phyloP scores from a whole-genome alignment of 2,329 filamentous ascomycete species.

The Sclerotinia subarctica region DNA sequence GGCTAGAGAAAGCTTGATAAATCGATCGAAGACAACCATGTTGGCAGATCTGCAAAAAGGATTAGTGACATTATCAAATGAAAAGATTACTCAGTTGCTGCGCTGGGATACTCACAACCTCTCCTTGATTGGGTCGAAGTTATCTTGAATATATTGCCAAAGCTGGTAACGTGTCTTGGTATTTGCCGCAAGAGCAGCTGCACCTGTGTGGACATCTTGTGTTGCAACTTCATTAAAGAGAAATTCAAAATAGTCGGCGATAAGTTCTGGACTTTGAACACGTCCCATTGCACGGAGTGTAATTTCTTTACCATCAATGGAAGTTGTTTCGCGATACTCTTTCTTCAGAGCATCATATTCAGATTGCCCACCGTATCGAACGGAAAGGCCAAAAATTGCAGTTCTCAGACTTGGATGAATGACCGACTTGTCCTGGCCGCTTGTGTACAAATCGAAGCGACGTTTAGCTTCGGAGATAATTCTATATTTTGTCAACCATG shows the following conservation, averaged over 20 bases:
- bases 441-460: slow-evolving; percentile 77
- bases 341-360: slow-evolving; percentile 76
- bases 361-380: slow-evolving; percentile 67
- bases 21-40: slow-evolving; percentile 84
- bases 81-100: background rate
- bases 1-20: slow-evolving; percentile 72
- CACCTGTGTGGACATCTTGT: slow-evolving; percentile 84
- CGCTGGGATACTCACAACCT: slow-evolving; percentile 50
- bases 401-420: slow-evolving; percentile 80
- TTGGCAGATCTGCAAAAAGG: slow-evolving; percentile 53
- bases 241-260: slow-evolving; percentile 66
- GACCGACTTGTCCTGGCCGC: slow-evolving; percentile 58
- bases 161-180: slow-evolving; percentile 67
- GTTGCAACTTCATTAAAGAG: slow-evolving; percentile 80
- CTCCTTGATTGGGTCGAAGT: slow-evolving; percentile 72
- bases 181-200: slow-evolving; percentile 70
- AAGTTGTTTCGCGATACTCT: slow-evolving; percentile 78
- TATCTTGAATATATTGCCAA: slow-evolving; percentile 81
- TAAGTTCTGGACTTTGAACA: slow-evolving; percentile 61
- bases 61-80: background rate
- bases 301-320: slow-evolving; percentile 89
- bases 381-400: slow-evolving; percentile 74
- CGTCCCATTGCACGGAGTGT: slow-evolving; percentile 73
- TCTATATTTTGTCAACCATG: slow-evolving; percentile 41
- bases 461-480: slow-evolving; percentile 70